These are phyloP conservation scores for Periconia sp. DNA, from an alignment of 2,329 filamentous ascomycete species.

Conservation along the genomic window DNA sequence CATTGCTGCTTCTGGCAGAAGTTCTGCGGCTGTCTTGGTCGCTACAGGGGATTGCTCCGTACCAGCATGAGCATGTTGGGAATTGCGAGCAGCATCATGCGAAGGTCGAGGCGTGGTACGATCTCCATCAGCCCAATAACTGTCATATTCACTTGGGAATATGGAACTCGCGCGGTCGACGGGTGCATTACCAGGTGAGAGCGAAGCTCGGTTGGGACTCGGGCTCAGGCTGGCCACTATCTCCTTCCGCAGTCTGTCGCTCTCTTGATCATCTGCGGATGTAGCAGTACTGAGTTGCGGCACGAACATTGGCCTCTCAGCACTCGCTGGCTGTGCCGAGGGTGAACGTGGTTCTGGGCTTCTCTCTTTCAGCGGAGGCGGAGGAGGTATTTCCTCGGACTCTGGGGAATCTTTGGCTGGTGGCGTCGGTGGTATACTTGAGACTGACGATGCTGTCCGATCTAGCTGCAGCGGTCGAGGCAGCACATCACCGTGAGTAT, in stretches of 20 bases:
- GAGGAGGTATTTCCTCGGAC: slow-evolving; percentile 36
- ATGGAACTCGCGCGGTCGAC: slow-evolving; percentile 65
- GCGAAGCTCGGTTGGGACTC: slow-evolving; percentile 28
- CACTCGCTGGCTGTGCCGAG: slow-evolving; percentile 14
- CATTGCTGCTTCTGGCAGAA: slow-evolving; percentile 18
- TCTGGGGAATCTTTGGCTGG: slow-evolving; percentile 51
- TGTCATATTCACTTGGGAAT: slow-evolving; percentile 70
- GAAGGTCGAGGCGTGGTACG: slow-evolving; percentile 45
- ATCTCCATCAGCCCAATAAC: slow-evolving; percentile 65
- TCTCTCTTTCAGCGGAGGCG: slow-evolving; percentile 45
- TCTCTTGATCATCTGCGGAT: slow-evolving; percentile 68
- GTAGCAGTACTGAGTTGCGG: slow-evolving; percentile 56
- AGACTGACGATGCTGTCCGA: slow-evolving; percentile 40
- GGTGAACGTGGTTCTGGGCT: slow-evolving; percentile 24
- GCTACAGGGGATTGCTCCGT: neutral
- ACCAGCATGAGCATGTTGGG: slow-evolving; percentile 5
- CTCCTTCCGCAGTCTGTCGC: slow-evolving; percentile 73
- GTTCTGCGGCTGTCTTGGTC: slow-evolving; percentile 14
- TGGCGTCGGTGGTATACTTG: slow-evolving; percentile 53
- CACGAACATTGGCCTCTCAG: slow-evolving; percentile 33
- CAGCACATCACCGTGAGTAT: slow-evolving; percentile 42
- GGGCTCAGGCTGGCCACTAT: slow-evolving; percentile 71
- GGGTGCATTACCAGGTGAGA: slow-evolving; percentile 28
- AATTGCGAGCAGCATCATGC: slow-evolving; percentile 26
- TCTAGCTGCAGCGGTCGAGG: slow-evolving; percentile 47